Base-by-base conservation (phyloP, 257 asterid species). In the Osmanthus fragrans region DNA sequence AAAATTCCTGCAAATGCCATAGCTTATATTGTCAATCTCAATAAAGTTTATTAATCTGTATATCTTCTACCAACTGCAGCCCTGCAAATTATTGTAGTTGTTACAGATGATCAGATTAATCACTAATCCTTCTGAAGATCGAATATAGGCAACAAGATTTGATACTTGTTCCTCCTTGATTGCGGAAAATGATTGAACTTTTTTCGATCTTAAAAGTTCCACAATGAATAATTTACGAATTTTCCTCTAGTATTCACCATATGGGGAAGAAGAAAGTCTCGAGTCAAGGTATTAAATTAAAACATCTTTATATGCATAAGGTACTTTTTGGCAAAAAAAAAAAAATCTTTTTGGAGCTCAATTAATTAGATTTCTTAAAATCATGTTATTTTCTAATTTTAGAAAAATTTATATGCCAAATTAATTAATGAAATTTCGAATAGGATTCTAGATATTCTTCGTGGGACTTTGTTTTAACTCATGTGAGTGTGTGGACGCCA, bases 201-300 rank as follows among this genome's bases (percentile, higher is more conserved):
- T 16, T 49, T 49, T 72, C 0, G 73, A 40, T 7, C 40, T 45
- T 1, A 71, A 37, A 21, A 78, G 33, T 19, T 78, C 66, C 33
- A 23, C 3, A 19, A 71, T 47, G 33, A 56, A 60, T 7, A 71
- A 2, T 79, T 63, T 42, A 6, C 77, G 69, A 74, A 64, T 40
- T 5, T 79, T 68, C 21, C 73, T 63, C 74, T 69, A 73, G 16
- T 63, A 27, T 10, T 72, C 58, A 45, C 67, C 73, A 18, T 69
- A 34, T 3, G 12, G 49, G 8, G 49, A 12, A 40, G 23, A 34
- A 30, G n/a, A 47, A 42, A 79, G 19, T 30, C 27, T 30, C 3
- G 32, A 30, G 32, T 30, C 32, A 30, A 30, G 32, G 32, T 30
- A 30, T 30, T 30, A 30, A 30, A 30, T 1, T 30, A 30, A 30